Evolutionary conservation across 2,329 filamentous ascomycete genomes (phyloP).

Genomic region (Hirsutella rhossiliensis): DNA sequence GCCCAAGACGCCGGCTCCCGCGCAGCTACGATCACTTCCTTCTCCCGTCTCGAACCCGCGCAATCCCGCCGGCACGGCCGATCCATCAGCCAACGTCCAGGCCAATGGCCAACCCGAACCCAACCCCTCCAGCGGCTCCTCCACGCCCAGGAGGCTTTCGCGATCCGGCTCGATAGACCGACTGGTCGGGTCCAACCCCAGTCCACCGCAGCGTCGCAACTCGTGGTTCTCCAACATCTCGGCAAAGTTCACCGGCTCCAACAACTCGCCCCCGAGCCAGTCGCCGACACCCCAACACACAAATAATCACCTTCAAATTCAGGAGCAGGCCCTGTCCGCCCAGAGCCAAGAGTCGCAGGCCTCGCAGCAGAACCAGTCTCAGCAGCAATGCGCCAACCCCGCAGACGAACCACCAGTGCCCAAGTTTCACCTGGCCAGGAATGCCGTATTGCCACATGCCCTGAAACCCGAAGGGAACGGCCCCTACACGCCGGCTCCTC

Average conservation of each 20-base stretch:
- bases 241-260: conserved; percentile 69
- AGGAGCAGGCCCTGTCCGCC: conserved; percentile 4
- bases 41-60: conserved; percentile 12
- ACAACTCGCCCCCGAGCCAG: conserved; percentile 11
- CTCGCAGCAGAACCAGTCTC: conserved; percentile 1
- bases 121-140: conserved; percentile 13
- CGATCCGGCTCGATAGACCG: conserved; percentile 25
- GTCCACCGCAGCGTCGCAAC: conserved; percentile 43
- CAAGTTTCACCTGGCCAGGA: conserved; percentile 37
- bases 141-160: conserved; percentile 13
- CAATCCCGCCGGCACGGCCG: conserved; percentile 14
- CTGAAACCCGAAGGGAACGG: conserved; percentile 44
- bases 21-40: conserved; percentile 21
- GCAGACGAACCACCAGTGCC: conserved; percentile 32
- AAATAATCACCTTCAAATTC: conserved; percentile 4
- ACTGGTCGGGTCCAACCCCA: conserved; percentile 12
- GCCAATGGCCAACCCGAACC: conserved; percentile 10
- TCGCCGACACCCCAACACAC: conserved; percentile 8
- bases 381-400: conserved; percentile 10
- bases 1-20: conserved; percentile 11
- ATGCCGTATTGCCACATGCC: conserved; percentile 47
- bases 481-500: conserved; percentile 64
- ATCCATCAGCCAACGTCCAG: conserved; percentile 4
- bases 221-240: conserved; percentile 94
- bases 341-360: conserved; percentile 3